A percentile compares a stretch with the other conserved stretches of the same genome.
Conservation (phyloP, 2,329 filamentous ascomycete species). For the Aotearoamyces nothofagi region DNA sequence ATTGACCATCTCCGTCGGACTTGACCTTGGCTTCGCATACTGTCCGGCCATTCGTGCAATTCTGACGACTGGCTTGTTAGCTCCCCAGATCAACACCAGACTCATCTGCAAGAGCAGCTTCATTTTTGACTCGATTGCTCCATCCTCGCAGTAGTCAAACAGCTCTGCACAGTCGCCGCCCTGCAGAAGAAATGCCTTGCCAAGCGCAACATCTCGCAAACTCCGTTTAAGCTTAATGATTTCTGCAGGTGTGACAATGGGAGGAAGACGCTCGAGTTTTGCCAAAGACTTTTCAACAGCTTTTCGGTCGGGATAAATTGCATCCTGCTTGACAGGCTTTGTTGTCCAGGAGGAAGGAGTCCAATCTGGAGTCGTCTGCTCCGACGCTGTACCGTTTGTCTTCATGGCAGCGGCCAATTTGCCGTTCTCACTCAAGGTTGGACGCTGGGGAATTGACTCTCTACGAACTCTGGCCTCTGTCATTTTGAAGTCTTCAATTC, state of each 20-base stretch:
- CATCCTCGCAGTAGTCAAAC: conserved; percentile 88
- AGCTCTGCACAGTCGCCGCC: conserved; percentile 95
- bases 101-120: conserved; percentile 97
- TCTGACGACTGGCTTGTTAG: conserved; percentile 67
- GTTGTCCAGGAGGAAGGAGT: conserved; percentile 55
- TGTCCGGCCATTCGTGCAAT: conserved; percentile 95
- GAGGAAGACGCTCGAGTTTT: conserved; percentile 56
- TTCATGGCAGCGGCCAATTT: no score
- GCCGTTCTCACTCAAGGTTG: no score
- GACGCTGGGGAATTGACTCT: no score
- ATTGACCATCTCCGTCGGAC: conserved; percentile 67
- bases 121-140: conserved; percentile 87
- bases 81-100: conserved; percentile 83
- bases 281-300: conserved; percentile 42
- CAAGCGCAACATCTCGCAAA: conserved; percentile 73
- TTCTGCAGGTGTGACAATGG: conserved; percentile 65
- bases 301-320: conserved; percentile 48
- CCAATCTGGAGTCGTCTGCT: conserved; percentile 33
- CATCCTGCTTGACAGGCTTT: conserved; percentile 66
- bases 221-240: conserved; percentile 67
- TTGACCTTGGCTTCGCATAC: conserved; percentile 91
- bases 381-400: no score
- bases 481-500: no score
- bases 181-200: conserved; percentile 86
- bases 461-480: no score